These are phyloP conservation scores for Fusarium camptoceras DNA, from an alignment of 2,329 filamentous ascomycete genomes.

Conservation along the genomic window DNA sequence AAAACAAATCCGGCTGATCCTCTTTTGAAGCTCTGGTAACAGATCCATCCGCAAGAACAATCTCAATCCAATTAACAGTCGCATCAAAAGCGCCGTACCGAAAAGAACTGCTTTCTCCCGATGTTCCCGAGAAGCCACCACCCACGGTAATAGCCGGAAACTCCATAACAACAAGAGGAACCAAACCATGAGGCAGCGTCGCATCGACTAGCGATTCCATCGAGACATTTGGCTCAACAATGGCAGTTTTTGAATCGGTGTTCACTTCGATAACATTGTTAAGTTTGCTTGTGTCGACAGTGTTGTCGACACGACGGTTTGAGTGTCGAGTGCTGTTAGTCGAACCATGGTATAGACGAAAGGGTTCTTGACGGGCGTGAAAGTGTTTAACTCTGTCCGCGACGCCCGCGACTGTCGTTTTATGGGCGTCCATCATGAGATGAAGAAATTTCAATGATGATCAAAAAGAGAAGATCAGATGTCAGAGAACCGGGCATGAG, in stretches of 20 bases:
- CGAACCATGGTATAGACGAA: constrained; percentile 81
- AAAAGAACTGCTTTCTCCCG: constrained; percentile 76
- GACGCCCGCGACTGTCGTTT: constrained; percentile 57
- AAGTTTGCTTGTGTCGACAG: constrained; percentile 75
- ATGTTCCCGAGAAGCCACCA: constrained; percentile 73
- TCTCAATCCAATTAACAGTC: constrained; percentile 71
- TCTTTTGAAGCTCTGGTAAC: constrained; percentile 65
- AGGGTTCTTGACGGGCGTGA: constrained; percentile 61
- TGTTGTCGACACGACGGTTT: constrained; percentile 61
- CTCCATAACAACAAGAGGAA: constrained; percentile 77
- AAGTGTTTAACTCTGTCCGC: constrained; percentile 59
- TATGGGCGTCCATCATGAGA: constrained; percentile 57
- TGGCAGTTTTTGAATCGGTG: constrained; percentile 61
- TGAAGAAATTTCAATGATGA: background rate
- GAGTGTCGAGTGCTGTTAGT: constrained; percentile 79
- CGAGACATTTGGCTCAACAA: constrained; percentile 77
- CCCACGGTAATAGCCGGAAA: constrained; percentile 79
- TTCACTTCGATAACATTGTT: constrained; percentile 73
- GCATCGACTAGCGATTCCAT: constrained; percentile 73
- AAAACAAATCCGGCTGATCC: constrained; percentile 70
- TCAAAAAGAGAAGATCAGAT: background rate
- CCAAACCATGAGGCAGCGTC: constrained; percentile 65
- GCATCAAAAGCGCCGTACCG: constrained; percentile 74
- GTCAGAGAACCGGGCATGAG: constrained; percentile 24
- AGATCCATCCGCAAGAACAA: constrained; percentile 72